A percentile compares a stretch with the other conserved stretches of the same genome.
Conservation (phyloP, 2,329 filamentous ascomycete genomes). For the Calonectria fujianensis region DNA sequence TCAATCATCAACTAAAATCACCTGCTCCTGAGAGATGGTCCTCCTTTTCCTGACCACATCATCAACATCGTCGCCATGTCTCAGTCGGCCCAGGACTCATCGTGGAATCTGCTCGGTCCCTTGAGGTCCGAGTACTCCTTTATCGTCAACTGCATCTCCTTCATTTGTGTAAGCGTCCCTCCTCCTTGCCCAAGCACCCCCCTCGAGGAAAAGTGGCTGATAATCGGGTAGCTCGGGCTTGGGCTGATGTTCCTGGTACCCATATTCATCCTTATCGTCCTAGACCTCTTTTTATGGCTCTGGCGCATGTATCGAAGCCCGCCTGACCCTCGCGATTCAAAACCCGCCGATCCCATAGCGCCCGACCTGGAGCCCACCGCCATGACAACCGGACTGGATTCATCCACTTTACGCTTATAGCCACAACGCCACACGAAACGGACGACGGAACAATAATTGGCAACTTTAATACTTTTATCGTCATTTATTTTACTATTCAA, state of each 20-base stretch:
- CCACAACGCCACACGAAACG: slow-evolving; percentile 16
- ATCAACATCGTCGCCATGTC: slow-evolving; percentile 52
- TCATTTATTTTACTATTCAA: slow-evolving; percentile 48
- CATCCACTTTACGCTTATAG: slow-evolving; percentile 48
- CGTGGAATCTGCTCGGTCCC: slow-evolving; percentile 54
- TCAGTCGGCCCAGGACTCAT: slow-evolving; percentile 47
- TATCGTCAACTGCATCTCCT: slow-evolving; percentile 61
- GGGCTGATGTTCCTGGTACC: slow-evolving; percentile 69
- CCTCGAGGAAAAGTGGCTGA: slow-evolving; percentile 42
- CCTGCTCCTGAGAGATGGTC: slow-evolving; percentile 50
- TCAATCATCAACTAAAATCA: slow-evolving; percentile 48
- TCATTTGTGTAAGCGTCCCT: slow-evolving; percentile 60
- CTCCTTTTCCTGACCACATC: slow-evolving; percentile 46
- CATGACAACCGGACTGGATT: slow-evolving; percentile 51
- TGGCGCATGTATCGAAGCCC: slow-evolving; percentile 63
- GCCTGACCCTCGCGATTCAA: slow-evolving; percentile 43
- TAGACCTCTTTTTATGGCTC: slow-evolving; percentile 72
- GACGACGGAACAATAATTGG: slow-evolving; percentile 31
- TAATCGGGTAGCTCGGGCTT: slow-evolving; percentile 62
- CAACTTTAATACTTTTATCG: slow-evolving; percentile 32
- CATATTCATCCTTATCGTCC: slow-evolving; percentile 66
- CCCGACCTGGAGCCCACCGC: slow-evolving; percentile 48
- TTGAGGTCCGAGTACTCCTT: slow-evolving; percentile 57
- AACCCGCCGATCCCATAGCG: slow-evolving; percentile 42
- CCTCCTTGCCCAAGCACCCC: slow-evolving; percentile 20